Conservation (phyloP, 2,329 filamentous ascomycete species). For the Fusarium nematophilum region DNA sequence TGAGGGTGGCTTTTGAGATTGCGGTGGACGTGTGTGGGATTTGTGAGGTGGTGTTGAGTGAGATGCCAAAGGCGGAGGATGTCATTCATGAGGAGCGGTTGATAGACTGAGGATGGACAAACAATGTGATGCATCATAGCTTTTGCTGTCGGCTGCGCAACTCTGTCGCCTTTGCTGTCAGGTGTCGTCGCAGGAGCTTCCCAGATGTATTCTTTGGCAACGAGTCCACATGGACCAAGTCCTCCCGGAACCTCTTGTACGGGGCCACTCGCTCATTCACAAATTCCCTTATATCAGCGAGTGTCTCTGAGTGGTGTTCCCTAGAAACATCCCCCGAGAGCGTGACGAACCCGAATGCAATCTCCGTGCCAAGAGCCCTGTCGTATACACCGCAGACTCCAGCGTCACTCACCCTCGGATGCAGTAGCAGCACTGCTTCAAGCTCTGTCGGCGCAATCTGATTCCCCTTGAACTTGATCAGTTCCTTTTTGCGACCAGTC, state of each 20-base stretch:
- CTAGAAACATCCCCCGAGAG: conserved; percentile 16
- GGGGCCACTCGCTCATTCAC: conserved; percentile 44
- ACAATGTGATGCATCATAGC: conserved; percentile 10
- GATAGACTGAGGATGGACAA: conserved; percentile 26
- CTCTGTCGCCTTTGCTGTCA: conserved; percentile 25
- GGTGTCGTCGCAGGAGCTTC: conserved; percentile 44
- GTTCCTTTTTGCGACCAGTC: conserved; percentile 48
- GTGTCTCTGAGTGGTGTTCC: background rate
- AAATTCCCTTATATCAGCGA: conserved; percentile 37
- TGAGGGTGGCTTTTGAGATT: conserved; percentile 15
- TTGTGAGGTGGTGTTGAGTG: conserved; percentile 34
- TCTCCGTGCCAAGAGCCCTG: conserved; percentile 41
- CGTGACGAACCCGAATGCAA: conserved; percentile 46
- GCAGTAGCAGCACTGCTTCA: conserved; percentile 44
- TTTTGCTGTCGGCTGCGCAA: conserved; percentile 21
- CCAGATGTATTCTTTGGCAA: conserved; percentile 46
- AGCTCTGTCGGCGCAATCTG: conserved; percentile 47
- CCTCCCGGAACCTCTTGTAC: conserved; percentile 47
- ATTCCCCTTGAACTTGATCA: conserved; percentile 28
- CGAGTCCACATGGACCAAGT: conserved; percentile 38
- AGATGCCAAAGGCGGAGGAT: conserved; percentile 37
- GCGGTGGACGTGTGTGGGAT: conserved; percentile 19
- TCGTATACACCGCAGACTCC: conserved; percentile 46
- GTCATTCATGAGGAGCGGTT: conserved; percentile 35
- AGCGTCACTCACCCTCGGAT: conserved; percentile 43